Evolutionary conservation across 2,329 filamentous ascomycete genomes (phyloP).

Genomic region (Epichloe gansuensis): DNA sequence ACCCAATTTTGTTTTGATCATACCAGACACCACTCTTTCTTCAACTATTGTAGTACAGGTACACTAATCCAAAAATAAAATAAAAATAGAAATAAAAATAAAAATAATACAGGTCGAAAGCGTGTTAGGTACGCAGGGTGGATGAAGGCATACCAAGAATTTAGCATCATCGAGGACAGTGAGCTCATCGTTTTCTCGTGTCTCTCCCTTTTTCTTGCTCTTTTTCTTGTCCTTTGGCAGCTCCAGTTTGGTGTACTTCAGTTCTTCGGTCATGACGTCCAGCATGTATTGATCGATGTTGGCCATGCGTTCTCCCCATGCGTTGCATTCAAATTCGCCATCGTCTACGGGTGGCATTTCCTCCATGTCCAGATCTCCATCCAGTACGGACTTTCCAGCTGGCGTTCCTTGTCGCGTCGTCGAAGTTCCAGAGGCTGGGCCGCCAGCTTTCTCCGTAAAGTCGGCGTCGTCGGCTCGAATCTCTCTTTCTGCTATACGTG

Average conservation of each 20-base stretch:
- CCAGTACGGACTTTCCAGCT: slow-evolving; percentile 23
- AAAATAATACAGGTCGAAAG: not conserved
- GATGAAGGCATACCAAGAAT: not conserved
- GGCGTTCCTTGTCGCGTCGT: slow-evolving; percentile 41
- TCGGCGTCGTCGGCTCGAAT: slow-evolving; percentile 77
- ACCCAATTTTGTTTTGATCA: not conserved
- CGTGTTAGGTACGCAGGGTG: too few relatives aligned
- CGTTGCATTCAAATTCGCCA: slow-evolving; percentile 40
- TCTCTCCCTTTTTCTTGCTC: slow-evolving; percentile 47
- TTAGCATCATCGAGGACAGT: not conserved
- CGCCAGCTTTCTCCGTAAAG: slow-evolving; percentile 55
- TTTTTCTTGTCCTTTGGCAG: slow-evolving; percentile 54
- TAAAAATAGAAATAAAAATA: not conserved
- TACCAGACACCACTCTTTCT: not conserved
- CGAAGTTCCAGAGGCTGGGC: slow-evolving; percentile 34
- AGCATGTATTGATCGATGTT: slow-evolving; percentile 70
- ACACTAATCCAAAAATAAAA: slow-evolving; percentile 3
- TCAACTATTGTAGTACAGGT: not conserved
- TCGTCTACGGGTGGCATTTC: slow-evolving; percentile 11
- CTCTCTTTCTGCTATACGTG: slow-evolving; percentile 78
- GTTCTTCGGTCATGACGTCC: slow-evolving; percentile 49
- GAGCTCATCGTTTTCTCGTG: slow-evolving; percentile 33
- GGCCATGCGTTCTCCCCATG: slow-evolving; percentile 43
- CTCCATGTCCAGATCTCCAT: slow-evolving; percentile 22
- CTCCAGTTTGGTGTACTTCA: slow-evolving; percentile 48